Percentiles rank a stretch among this genome's conserved stretches.
Conservation (phyloP, 1,284 basidiomycete genomes). For the Tranzscheliella williamsii region DNA sequence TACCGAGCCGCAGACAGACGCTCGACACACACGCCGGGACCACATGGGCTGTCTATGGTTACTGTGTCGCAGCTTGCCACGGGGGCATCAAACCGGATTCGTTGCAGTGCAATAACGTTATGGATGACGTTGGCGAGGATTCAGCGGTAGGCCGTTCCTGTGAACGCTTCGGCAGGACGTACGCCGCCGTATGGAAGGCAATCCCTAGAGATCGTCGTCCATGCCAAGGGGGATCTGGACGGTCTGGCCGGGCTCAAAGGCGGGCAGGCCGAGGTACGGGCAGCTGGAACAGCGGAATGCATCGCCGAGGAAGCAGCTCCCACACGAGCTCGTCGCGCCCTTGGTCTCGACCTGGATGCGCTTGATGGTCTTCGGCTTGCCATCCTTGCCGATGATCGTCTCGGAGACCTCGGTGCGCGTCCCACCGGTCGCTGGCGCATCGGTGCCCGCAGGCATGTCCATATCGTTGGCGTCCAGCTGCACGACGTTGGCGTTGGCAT, state of each 20-base stretch:
- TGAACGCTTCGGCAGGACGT: too few relatives aligned
- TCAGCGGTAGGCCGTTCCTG: too few relatives aligned
- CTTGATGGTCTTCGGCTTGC: constrained; percentile 55
- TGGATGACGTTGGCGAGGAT: too few relatives aligned
- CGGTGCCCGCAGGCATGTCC: constrained; percentile 46
- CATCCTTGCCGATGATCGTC: constrained; percentile 54
- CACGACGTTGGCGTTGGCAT: constrained; percentile 30
- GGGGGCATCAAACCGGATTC: too few relatives aligned
- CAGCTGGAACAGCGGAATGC: constrained; percentile 95
- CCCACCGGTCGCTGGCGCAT: constrained; percentile 3
- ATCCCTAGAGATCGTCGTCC: constrained; percentile 58
- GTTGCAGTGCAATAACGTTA: too few relatives aligned
- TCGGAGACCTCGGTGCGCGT: constrained; percentile 47
- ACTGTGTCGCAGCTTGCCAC: too few relatives aligned
- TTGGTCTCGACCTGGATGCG: constrained; percentile 58
- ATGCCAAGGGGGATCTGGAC: constrained; percentile 68
- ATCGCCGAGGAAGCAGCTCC: constrained; percentile 96
- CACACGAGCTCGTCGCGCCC: constrained; percentile 81
- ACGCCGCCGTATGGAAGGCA: too few relatives aligned
- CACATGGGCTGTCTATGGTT: too few relatives aligned
- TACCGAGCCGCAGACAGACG: too few relatives aligned
- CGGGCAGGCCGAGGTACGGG: constrained; percentile 92
- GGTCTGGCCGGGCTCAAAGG: constrained; percentile 97
- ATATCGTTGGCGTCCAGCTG: constrained; percentile 51
- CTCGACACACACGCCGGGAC: too few relatives aligned